Base-by-base conservation (phyloP, 768 basidiomycete genomes). In the Pulveroboletus sp. region DNA sequence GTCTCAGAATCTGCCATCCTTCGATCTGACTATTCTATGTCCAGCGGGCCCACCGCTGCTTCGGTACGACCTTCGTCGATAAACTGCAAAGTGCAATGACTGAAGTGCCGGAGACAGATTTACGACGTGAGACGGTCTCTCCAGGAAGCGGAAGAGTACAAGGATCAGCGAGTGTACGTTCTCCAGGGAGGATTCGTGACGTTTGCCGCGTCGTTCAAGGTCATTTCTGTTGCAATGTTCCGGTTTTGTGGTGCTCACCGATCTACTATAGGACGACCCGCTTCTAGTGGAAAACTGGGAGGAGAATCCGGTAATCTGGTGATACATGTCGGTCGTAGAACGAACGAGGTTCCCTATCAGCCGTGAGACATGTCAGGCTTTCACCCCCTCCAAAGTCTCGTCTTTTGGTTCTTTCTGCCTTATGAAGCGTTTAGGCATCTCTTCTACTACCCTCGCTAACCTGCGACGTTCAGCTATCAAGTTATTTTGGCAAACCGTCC, bases 211-310 rank as follows among this genome's bases (percentile, higher is more conserved):
- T 78, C 77, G 57, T 90, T 76, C 75, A 86, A 78, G 74, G 86
- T 83, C 35, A 17, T 32, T 45, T 23, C 19, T 20, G 47, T 4
- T 10, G 27, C 12, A 5, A 23, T 20, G 19, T 30, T 23, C 5
- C 10, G 7, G 1, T 10, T 4, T 6, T 12, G 12, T 24, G 29
- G 12, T 30, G 19, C 43, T 56, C 47, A 64, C 39, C 17, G 3
- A 32, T 51, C 11, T 46, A 38, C 26, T 37, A 27, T 41, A 85
- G 82, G 70, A 85, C 49, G 86, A 91, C 62, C 76, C 82, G 8
- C 66, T 72, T 24, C 75, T 91, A 16, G 81, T 91, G 9, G 89
- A 89, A 67, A 85, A 87, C 49, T 91, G 85, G 86, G 80, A 81
- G 52, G 75, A 78, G 23, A 54, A 58, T 34, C 13, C 31, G 55